phyloP scores from a whole-genome alignment of 305 asterid genomes.

The Solanum hybrid region DNA sequence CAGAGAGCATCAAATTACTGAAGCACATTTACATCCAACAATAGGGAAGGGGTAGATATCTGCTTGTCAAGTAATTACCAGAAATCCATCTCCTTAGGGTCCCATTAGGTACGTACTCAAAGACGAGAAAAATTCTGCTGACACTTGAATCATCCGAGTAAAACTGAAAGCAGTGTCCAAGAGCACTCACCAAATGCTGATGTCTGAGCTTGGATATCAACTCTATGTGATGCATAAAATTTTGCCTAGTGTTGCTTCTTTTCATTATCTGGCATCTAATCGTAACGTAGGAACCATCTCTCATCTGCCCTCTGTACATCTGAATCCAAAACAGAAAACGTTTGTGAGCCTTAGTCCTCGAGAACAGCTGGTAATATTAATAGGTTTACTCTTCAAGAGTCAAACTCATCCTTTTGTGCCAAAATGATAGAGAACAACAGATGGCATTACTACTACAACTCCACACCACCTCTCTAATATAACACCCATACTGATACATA shows the following conservation, averaged over 20 bases:
- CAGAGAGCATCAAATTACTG: not conserved
- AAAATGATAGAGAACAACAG: not conserved
- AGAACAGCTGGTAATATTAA: not conserved
- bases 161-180: conserved; percentile 92
- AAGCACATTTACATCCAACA: not conserved
- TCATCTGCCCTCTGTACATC: conserved; percentile 72
- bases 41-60: not conserved
- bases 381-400: not conserved
- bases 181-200: conserved; percentile 69
- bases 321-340: conserved; percentile 23
- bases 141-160: conserved; percentile 72
- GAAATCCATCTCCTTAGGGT: conserved; percentile 83
- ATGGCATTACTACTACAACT: not conserved
- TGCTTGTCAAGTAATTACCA: conserved; percentile 31
- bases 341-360: not conserved
- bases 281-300: conserved; percentile 56
- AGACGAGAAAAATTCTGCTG: conserved; percentile 71
- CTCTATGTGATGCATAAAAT: conserved; percentile 68
- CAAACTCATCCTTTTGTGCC: not conserved
- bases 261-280: conserved; percentile 62
- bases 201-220: conserved; percentile 74
- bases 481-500: not conserved
- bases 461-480: not conserved
- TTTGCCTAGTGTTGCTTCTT: conserved; percentile 44
- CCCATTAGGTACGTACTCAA: conserved; percentile 76